Percentiles rank a stretch among this genome's conserved stretches.
Evolutionary conservation across 2,329 filamentous ascomycete species (phyloP).

Genomic region (Claviceps paspali): DNA sequence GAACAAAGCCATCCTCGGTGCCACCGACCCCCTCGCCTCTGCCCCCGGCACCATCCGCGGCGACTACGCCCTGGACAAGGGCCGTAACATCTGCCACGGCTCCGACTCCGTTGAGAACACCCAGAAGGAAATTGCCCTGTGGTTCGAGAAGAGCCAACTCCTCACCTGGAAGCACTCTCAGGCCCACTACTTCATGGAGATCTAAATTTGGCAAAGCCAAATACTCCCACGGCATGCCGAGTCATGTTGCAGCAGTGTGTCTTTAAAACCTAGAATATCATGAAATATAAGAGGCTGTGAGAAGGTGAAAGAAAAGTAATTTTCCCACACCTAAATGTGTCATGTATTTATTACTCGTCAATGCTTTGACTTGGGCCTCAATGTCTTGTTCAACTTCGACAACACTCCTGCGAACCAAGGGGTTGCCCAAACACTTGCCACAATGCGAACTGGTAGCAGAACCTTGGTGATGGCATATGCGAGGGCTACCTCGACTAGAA

Average conservation of each 20-base stretch:
- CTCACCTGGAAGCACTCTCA: constrained; percentile 70
- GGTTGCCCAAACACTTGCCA: constrained; percentile 71
- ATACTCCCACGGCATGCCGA: neutral
- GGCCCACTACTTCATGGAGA: constrained; percentile 97
- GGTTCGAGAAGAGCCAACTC: constrained; percentile 86
- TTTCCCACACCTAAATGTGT: neutral
- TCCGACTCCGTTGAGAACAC: constrained; percentile 97
- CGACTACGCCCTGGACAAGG: constrained; percentile 65
- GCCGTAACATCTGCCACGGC: constrained; percentile 99
- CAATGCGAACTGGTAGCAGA: constrained; percentile 61
- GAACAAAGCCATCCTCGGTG: constrained; percentile 67
- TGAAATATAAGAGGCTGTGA: constrained; percentile 4
- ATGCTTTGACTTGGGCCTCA: constrained; percentile 14
- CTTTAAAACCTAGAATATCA: neutral
- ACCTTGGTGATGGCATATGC: constrained; percentile 86
- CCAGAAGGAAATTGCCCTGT: constrained; percentile 98
- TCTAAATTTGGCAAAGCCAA: constrained; percentile 27
- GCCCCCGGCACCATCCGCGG: constrained; percentile 96
- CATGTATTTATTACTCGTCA: constrained; percentile 2
- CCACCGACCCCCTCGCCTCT: constrained; percentile 94
- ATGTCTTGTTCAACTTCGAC: constrained; percentile 22
- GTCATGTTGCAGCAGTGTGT: neutral
- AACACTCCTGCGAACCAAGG: constrained; percentile 75
- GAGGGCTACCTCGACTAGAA: constrained; percentile 60
- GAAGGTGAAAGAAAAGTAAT: neutral